Evolutionary conservation across 2,329 filamentous ascomycete genomes (phyloP), one percentile per base, ranked within the genome.

Genomic region (Clonostachys rhizophaga): DNA sequence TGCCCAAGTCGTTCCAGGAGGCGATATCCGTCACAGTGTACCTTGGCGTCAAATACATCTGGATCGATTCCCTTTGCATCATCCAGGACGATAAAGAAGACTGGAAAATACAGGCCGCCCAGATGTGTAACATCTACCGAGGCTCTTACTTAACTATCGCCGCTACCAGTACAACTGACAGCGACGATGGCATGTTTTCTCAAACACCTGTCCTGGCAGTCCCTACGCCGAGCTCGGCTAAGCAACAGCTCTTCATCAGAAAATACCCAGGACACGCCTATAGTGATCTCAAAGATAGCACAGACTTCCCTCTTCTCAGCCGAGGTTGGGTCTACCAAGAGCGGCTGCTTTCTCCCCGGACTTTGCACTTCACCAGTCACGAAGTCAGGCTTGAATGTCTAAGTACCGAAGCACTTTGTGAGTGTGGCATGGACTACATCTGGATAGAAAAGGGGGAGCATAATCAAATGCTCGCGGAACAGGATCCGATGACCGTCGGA

Each of bases 61-160:
- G 56, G 56, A 58, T 59, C 24, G 56, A 60, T 44, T 58, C 55
- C 8, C 45, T 60, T 4, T 60, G 57, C 36, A 60, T 59, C 37
- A 45, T 59, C 9, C 56, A 57, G 44, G 53, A 54, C 18, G 46
- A 48, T 10, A 44, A 43, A 11, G 47, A 49, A 14, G 55, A 55
- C 34, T 55, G 54, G 54, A 36, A 46, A 30, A 44, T 45, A 11
- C 47, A 55, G 30, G 47, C 52, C 8, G 42, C 48, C 3, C 39
- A 51, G 16, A 55, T 54, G 53, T 48, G 50, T 18, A 35, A 39
- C n/a, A 49, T 57, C 18, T 57, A 57, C 49, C 42, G 36, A 5
- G 42, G 47, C 11, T 50, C 54, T 2, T 42, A 44, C 34, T 16
- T 55, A 1, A 54, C 41, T 11, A 41, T 44, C 30, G 42, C 42